A percentile compares a stretch with the other conserved stretches of the same genome.
Conservation (phyloP, 805 yeast genomes). For the Metschnikowia drakensbergensis region DNA sequence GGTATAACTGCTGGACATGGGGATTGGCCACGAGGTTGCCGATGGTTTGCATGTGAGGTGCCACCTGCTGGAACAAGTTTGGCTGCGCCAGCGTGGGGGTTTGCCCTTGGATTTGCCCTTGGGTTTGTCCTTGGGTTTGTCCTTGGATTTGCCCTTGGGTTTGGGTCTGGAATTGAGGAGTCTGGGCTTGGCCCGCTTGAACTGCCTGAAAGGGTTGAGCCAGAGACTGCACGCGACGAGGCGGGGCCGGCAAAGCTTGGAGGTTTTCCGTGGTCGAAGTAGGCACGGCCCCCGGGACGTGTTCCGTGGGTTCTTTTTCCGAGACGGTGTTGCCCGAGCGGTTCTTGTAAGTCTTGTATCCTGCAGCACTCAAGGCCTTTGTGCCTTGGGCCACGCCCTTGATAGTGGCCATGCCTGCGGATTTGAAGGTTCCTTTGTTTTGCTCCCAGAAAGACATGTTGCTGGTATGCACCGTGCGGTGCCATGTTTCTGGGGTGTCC, state of each 20-base stretch:
- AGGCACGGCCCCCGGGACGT: constrained; percentile 8
- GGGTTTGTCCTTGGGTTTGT: neutral
- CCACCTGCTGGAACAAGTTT: constrained; percentile 3
- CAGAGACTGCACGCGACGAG: constrained; percentile 30
- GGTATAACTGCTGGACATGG: neutral
- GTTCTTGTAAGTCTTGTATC: constrained; percentile 47
- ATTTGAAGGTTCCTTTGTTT: constrained; percentile 49
- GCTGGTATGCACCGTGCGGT: neutral
- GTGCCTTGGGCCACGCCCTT: constrained; percentile 52
- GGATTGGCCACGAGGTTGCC: constrained; percentile 1
- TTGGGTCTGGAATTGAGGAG: neutral
- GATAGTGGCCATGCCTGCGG: constrained; percentile 46
- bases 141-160: neutral
- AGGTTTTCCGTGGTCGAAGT: constrained; percentile 24
- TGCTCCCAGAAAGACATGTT: constrained; percentile 44
- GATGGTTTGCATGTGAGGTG: constrained; percentile 1
- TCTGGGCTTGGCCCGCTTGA: neutral
- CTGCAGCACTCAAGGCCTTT: constrained; percentile 48
- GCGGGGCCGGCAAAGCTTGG: constrained; percentile 42
- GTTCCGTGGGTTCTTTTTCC: constrained; percentile 15
- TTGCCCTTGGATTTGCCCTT: neutral
- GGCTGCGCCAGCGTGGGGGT: neutral
- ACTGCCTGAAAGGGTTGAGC: neutral
- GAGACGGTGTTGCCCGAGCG: constrained; percentile 21
- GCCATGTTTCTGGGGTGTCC: neutral